These are phyloP conservation scores for Pistacia atlantica DNA, from an alignment of 345 rosid species.

Conservation along the genomic window DNA sequence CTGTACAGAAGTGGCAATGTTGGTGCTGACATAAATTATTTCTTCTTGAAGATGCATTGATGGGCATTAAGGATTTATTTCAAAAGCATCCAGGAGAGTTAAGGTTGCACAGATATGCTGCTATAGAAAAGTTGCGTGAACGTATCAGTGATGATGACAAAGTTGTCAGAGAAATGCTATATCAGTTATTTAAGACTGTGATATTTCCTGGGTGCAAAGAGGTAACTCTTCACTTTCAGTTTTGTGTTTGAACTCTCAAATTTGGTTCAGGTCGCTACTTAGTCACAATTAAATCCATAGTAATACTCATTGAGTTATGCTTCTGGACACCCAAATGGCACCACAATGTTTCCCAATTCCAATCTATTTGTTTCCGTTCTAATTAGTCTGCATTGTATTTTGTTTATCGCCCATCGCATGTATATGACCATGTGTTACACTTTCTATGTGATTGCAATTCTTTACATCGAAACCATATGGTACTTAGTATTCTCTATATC, in stretches of 20 bases:
- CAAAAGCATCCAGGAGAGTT: slow-evolving; percentile 67
- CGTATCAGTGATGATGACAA: slow-evolving; percentile 70
- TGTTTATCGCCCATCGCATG: background rate
- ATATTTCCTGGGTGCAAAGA: slow-evolving; percentile 72
- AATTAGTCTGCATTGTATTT: background rate
- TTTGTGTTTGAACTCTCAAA: background rate
- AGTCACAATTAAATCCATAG: background rate
- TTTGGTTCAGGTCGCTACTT: background rate
- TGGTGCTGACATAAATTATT: slow-evolving; percentile 3
- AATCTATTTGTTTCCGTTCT: background rate
- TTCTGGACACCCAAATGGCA: background rate
- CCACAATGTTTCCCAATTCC: background rate
- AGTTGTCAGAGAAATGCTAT: slow-evolving; percentile 60
- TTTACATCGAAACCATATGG: background rate
- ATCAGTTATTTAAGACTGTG: slow-evolving; percentile 55
- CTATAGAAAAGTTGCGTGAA: slow-evolving; percentile 67
- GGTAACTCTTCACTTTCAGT: slow-evolving; percentile 43
- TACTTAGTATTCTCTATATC: background rate
- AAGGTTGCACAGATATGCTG: slow-evolving; percentile 53
- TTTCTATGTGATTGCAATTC: background rate
- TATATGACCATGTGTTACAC: background rate
- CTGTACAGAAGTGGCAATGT: background rate
- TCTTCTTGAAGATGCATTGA: slow-evolving; percentile 64
- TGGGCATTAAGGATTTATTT: slow-evolving; percentile 72
- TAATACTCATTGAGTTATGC: background rate